phyloP scores from a whole-genome alignment of 192 early-diverging fungal species.

The Phycomyces blakesleeanus region DNA sequence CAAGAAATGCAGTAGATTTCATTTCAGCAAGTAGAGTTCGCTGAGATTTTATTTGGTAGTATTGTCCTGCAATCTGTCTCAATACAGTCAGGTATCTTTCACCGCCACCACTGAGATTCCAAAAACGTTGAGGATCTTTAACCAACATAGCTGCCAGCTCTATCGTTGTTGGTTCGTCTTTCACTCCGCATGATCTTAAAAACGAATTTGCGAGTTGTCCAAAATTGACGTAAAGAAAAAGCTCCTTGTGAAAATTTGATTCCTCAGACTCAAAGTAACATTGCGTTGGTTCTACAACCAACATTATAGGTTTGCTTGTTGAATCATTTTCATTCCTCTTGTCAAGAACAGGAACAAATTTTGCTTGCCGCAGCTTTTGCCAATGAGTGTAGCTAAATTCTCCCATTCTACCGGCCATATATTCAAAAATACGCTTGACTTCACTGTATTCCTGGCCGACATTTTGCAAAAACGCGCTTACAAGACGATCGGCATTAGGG shows the following conservation, averaged over 20 bases:
- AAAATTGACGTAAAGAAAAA: constrained; percentile 67
- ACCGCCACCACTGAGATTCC: constrained; percentile 36
- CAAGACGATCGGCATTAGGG: constrained; percentile 42
- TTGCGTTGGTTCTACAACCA: constrained; percentile 38
- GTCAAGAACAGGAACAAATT: constrained; percentile 62
- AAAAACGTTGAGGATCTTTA: constrained; percentile 33
- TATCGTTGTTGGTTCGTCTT: constrained; percentile 68
- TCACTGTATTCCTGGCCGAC: constrained; percentile 29
- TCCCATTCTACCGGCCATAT: constrained; percentile 58
- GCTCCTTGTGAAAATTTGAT: constrained; percentile 41
- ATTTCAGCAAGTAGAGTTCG: constrained; percentile 52
- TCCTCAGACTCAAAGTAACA: constrained; percentile 55
- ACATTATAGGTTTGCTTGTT: constrained; percentile 35
- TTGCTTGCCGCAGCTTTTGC: constrained; percentile 40
- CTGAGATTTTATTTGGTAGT: constrained; percentile 40
- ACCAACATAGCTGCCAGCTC: constrained; percentile 70
- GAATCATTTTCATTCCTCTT: constrained; percentile 12
- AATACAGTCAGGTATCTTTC: constrained; percentile 70
- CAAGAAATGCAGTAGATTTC: constrained; percentile 56
- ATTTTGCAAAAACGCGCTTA: constrained; percentile 36
- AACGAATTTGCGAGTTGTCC: constrained; percentile 70
- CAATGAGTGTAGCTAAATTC: constrained; percentile 56
- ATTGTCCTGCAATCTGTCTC: constrained; percentile 69
- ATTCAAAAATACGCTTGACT: constrained; percentile 62
- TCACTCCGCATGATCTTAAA: constrained; percentile 78